Conservation (phyloP, 345 rosid genomes). For the Ceriops decandra region DNA sequence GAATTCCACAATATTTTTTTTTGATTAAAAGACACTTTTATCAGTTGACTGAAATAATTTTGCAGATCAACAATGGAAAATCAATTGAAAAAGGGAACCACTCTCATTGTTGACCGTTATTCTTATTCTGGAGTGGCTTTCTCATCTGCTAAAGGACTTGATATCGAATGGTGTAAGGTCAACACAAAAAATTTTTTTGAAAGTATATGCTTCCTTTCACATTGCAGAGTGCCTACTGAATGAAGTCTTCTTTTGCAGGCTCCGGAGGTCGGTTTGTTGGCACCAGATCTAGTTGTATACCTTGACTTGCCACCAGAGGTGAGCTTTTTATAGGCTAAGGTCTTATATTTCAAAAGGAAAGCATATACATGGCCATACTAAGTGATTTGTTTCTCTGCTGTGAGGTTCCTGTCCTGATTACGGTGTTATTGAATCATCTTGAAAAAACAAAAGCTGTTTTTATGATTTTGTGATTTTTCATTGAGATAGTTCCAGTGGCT, state of each 20-base stretch:
- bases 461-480: too few relatives aligned
- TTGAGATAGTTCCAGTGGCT: too few relatives aligned
- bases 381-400: not conserved
- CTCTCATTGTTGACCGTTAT: slow-evolving; percentile 86
- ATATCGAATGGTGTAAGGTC: slow-evolving; percentile 85
- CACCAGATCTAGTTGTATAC: slow-evolving; percentile 74
- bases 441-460: too few relatives aligned
- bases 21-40: not conserved
- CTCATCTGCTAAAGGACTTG: slow-evolving; percentile 89
- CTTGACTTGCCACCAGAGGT: slow-evolving; percentile 83
- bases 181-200: slow-evolving; percentile 5
- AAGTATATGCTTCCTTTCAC: not conserved
- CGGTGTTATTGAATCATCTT: too few relatives aligned
- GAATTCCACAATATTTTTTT: too few relatives aligned
- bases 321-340: slow-evolving; percentile 12
- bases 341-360: not conserved
- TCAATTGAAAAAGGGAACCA: slow-evolving; percentile 64
- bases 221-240: not conserved
- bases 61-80: slow-evolving; percentile 80
- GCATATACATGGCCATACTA: not conserved
- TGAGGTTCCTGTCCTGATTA: too few relatives aligned
- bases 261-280: slow-evolving; percentile 69
- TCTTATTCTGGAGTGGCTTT: slow-evolving; percentile 93
- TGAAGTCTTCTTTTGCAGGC: slow-evolving; percentile 40
- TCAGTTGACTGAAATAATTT: slow-evolving; percentile 8